Evolutionary conservation across 2,329 filamentous ascomycete species (phyloP), one percentile per base, ranked within the genome.

Genomic region (Penicillium sp.): DNA sequence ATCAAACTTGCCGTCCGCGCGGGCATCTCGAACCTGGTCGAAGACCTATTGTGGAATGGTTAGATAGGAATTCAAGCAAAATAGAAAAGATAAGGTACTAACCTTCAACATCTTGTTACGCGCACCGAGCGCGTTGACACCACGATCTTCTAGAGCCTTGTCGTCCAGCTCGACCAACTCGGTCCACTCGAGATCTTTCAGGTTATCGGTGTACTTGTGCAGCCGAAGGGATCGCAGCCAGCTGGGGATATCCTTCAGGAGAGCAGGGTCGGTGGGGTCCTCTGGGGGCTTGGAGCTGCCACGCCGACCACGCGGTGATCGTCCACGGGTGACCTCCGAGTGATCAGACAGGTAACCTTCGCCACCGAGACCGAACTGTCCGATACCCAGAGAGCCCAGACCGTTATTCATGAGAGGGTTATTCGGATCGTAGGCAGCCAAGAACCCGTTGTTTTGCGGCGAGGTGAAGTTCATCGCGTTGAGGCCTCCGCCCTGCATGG

Each of bases 91-190:
- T 2, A 29, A n/a, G 12, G 36, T 23, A 73, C 74, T 70, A 64
- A 87, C 94, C 84, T 99, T 99, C 55, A 99, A 79, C 90, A 99
- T 95, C 83, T 99, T 99, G 70, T 93, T 89, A 62, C 94, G 83
- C 15, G 94, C 94, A 64, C 94, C 94, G 50, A 97, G 83, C 47
- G 94, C 94, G 71, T 96, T 97, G 26, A 99, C 94, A 43, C 94
- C 94, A 46, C 91, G 88, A 21, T 91, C 89, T 75, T 97, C 93
- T 58, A 99, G 79, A 42, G 90, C 92, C 68, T 92, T 92, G 63
- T 99, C 94, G 66, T 97, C 91, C 62, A 99, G 79, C 72, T 94
- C 89, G 54, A 99, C 80, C 63, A 99, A 77, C 47, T 99, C 94
- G 23, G 88, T 89, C 94, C 94, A 99, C 67, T 94, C 91, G 80